Evolutionary conservation across 345 rosid species (phyloP).

Genomic region (Eucalyptus sp.): DNA sequence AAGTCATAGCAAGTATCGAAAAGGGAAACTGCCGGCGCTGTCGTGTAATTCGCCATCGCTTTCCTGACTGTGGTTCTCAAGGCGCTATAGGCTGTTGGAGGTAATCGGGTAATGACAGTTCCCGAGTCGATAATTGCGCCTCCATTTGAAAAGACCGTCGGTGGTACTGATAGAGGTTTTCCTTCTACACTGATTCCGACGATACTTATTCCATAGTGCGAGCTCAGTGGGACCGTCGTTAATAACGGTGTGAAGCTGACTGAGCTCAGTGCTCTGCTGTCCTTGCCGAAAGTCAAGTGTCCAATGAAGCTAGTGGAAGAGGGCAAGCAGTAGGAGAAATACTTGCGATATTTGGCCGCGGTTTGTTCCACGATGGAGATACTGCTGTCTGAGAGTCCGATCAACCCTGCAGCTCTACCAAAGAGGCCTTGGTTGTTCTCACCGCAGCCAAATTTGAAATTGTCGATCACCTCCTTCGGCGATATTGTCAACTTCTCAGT

Average conservation of each 20-base stretch:
- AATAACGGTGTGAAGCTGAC: constrained; percentile 9
- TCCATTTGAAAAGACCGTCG: background rate
- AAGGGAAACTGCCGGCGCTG: background rate
- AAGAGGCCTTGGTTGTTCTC: background rate
- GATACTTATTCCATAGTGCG: constrained; percentile 6
- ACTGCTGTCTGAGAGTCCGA: background rate
- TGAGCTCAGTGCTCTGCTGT: background rate
- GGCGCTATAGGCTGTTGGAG: constrained; percentile 1
- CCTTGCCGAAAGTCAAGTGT: constrained; percentile 1
- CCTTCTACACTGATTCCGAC: constrained; percentile 1
- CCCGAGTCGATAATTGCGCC: constrained; percentile 17
- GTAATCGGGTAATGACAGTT: constrained; percentile 10
- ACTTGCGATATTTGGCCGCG: background rate
- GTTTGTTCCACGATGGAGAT: constrained; percentile 6
- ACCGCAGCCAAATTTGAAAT: constrained; percentile 14
- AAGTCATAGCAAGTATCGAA: constrained; percentile 16
- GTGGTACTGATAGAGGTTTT: background rate
- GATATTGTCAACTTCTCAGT: background rate
- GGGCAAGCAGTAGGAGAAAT: constrained; percentile 17
- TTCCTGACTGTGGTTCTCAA: background rate
- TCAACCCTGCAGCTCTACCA: background rate
- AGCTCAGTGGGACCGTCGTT: background rate
- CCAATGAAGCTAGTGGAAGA: constrained; percentile 5
- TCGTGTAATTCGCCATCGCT: background rate
- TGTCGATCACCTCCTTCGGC: background rate